A percentile compares a stretch with the other conserved stretches of the same genome.
phyloP scores from a whole-genome alignment of 2,329 filamentous ascomycete species.

The Arthrobotrys musiformis region DNA sequence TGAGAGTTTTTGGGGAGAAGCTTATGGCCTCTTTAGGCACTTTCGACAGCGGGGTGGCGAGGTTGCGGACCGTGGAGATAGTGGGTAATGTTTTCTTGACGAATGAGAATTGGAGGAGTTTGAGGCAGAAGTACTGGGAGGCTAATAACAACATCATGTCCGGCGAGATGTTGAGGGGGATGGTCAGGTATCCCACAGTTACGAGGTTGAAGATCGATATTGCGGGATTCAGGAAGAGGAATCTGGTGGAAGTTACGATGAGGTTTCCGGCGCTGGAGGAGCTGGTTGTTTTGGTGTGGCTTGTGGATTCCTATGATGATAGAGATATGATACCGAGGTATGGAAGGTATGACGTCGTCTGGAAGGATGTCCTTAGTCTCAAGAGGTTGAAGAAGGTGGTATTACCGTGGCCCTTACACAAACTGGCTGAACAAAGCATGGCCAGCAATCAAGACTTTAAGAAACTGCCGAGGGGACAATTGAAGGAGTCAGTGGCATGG shows the following conservation, averaged over 20 bases:
- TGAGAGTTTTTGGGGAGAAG: not conserved
- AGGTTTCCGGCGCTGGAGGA: not conserved
- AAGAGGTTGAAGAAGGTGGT: not conserved
- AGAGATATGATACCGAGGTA: not conserved
- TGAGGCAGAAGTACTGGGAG: not conserved
- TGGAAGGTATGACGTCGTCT: not conserved
- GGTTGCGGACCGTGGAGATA: not conserved
- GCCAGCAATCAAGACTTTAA: too few species aligned
- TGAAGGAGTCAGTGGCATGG: not conserved
- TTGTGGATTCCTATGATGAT: not conserved
- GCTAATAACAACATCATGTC: not conserved
- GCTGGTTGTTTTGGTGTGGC: not conserved
- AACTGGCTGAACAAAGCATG: too few species aligned
- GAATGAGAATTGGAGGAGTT: not conserved
- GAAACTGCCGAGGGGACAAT: not conserved
- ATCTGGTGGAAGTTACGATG: not conserved
- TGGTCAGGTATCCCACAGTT: not conserved
- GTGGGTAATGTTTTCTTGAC: not conserved
- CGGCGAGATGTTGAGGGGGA: not conserved
- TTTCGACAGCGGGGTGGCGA: not conserved
- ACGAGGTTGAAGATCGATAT: not conserved
- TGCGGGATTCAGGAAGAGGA: not conserved
- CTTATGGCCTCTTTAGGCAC: not conserved
- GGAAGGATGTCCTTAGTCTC: not conserved
- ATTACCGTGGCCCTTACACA: slow-evolving; percentile 9